phyloP scores from a whole-genome alignment of 352 stramenopile species.

The Phytophthora litchii region DNA sequence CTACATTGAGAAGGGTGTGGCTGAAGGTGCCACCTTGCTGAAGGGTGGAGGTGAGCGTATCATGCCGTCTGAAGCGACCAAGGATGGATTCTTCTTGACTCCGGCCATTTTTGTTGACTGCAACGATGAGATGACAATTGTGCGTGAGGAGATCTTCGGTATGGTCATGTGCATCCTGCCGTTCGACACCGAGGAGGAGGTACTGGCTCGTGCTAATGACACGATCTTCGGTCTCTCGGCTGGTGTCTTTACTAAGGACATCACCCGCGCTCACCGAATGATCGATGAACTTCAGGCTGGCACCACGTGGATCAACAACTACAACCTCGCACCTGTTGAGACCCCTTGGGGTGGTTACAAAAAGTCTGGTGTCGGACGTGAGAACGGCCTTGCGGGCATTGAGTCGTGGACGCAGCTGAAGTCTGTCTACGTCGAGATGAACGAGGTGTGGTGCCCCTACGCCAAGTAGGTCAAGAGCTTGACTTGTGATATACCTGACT shows the following conservation, averaged over 20 bases:
- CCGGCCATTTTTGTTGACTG: conserved; percentile 92
- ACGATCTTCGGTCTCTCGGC: conserved; percentile 83
- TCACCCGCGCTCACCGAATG: conserved; percentile 79
- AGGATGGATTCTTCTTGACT: conserved; percentile 88
- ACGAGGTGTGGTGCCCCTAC: conserved; percentile 74
- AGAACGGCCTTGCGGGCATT: conserved; percentile 89
- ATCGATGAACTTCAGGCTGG: conserved; percentile 72
- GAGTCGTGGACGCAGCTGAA: conserved; percentile 93
- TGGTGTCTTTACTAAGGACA: conserved; percentile 87
- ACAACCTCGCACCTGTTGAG: conserved; percentile 87
- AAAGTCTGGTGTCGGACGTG: conserved; percentile 90
- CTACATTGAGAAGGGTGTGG: conserved; percentile 67
- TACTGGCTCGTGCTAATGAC: conserved; percentile 79
- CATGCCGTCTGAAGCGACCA: conserved; percentile 44
- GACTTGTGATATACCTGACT: neutral
- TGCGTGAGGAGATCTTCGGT: conserved; percentile 84
- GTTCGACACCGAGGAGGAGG: conserved; percentile 81
- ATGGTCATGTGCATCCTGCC: conserved; percentile 83
- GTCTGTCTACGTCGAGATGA: conserved; percentile 89
- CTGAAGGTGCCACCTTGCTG: conserved; percentile 67
- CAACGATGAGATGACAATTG: conserved; percentile 89
- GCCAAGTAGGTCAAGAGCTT: conserved; percentile 30
- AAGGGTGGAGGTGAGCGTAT: conserved; percentile 60
- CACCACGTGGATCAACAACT: conserved; percentile 91
- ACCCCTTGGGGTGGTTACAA: conserved; percentile 93